These are phyloP conservation scores for Sanghuangporus weigelae DNA, from an alignment of 1,284 basidiomycete species.

Conservation along the genomic window DNA sequence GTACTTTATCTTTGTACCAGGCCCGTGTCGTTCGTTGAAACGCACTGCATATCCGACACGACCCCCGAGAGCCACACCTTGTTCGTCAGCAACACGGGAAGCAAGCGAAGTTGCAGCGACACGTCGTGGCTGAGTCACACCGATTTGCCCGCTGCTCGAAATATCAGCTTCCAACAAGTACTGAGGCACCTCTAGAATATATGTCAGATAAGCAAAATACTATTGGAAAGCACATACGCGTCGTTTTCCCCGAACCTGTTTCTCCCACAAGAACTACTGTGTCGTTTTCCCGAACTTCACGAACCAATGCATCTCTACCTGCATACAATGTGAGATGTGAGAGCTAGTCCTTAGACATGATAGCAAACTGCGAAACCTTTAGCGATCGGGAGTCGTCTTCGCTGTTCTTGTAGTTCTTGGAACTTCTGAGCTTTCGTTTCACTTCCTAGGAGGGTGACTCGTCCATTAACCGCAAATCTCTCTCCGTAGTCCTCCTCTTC, in stretches of 20 bases:
- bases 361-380: slow-evolving; percentile 41
- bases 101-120: slow-evolving; percentile 95
- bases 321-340: slow-evolving; percentile 10
- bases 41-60: slow-evolving; percentile 93
- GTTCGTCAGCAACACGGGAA: slow-evolving; percentile 82
- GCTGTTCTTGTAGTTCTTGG: slow-evolving; percentile 47
- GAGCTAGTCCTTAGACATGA: background rate
- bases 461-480: slow-evolving; percentile 15
- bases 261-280: slow-evolving; percentile 92
- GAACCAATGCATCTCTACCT: slow-evolving; percentile 75
- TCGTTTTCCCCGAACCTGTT: slow-evolving; percentile 98
- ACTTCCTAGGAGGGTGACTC: background rate
- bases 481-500: slow-evolving; percentile 23
- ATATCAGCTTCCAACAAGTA: slow-evolving; percentile 76
- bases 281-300: slow-evolving; percentile 74
- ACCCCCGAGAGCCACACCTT: slow-evolving; percentile 61
- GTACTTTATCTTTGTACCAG: slow-evolving; percentile 85
- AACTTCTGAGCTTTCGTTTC: slow-evolving; percentile 11
- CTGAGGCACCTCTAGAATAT: slow-evolving; percentile 75
- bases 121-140: slow-evolving; percentile 88
- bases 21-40: slow-evolving; percentile 80
- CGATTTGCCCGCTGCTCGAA: slow-evolving; percentile 64
- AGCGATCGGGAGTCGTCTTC: slow-evolving; percentile 73
- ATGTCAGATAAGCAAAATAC: slow-evolving; percentile 17
- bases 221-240: slow-evolving; percentile 53